These are phyloP conservation scores for Albophoma yamanashiensis DNA, from an alignment of 2,329 filamentous ascomycete genomes.

Conservation along the genomic window DNA sequence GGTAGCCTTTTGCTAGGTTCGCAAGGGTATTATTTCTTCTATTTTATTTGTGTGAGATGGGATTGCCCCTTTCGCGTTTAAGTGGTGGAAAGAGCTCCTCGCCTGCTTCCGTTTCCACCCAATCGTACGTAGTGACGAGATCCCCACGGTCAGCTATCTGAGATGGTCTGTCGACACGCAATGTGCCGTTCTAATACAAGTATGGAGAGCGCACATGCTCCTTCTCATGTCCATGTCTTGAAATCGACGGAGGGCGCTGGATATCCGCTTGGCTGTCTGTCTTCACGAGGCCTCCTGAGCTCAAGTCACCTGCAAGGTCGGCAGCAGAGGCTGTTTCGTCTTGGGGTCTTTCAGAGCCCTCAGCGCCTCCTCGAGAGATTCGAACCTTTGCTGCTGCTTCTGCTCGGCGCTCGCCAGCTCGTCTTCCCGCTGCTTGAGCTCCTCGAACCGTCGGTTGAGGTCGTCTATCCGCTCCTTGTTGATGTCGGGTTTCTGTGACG, in stretches of 20 bases:
- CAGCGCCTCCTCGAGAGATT: constrained; percentile 42
- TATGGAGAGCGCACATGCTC: neutral
- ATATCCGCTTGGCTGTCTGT: neutral
- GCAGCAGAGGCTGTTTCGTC: constrained; percentile 43
- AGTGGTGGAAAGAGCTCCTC: neutral
- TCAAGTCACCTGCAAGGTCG: constrained; percentile 18
- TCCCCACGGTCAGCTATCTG: neutral
- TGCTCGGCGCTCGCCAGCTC: constrained; percentile 35
- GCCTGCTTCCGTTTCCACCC: neutral
- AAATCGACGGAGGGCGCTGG: neutral
- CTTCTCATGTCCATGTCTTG: neutral
- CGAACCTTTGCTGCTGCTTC: constrained; percentile 35
- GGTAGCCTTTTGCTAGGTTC: neutral
- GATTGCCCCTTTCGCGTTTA: neutral
- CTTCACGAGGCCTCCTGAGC: neutral
- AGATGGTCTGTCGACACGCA: neutral
- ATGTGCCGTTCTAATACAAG: neutral
- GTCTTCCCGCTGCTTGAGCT: constrained; percentile 36
- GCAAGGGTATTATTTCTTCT: neutral
- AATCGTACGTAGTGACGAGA: neutral
- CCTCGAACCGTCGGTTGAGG: constrained; percentile 35
- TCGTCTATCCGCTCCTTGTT: constrained; percentile 43
- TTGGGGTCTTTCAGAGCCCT: constrained; percentile 42
- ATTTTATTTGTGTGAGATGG: neutral
- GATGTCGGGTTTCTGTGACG: constrained; percentile 48